Percentiles rank a stretch among this genome's conserved stretches.
Evolutionary conservation across 768 basidiomycete genomes (phyloP).

Genomic region (Phlebiopsis gigantea): DNA sequence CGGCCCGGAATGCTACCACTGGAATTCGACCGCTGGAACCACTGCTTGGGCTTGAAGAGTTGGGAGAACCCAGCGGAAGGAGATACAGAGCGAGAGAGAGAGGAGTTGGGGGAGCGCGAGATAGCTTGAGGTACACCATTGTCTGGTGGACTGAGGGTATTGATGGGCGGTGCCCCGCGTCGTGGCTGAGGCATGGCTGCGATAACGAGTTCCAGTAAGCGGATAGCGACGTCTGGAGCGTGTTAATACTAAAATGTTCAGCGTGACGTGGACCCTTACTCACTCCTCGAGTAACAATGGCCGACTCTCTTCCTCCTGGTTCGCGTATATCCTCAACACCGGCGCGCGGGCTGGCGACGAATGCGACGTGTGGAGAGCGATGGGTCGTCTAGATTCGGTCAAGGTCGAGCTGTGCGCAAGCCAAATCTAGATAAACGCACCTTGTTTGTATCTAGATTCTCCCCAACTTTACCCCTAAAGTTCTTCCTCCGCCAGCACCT

Average conservation of each 20-base stretch:
- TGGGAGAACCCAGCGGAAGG: slow-evolving; percentile 61
- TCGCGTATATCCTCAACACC: no score
- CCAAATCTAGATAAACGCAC: neutral
- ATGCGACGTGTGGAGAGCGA: neutral
- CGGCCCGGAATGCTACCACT: slow-evolving; percentile 38
- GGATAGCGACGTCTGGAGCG: neutral
- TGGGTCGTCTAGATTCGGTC: neutral
- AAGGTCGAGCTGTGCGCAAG: neutral
- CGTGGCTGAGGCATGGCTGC: slow-evolving; percentile 41
- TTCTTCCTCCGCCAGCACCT: neutral
- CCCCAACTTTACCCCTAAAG: neutral
- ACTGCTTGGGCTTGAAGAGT: slow-evolving; percentile 64
- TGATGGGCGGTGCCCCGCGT: slow-evolving; percentile 35
- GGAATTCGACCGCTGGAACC: slow-evolving; percentile 63
- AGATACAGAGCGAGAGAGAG: slow-evolving; percentile 53
- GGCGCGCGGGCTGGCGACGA: no score
- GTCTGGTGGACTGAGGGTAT: slow-evolving; percentile 23
- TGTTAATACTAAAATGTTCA: neutral
- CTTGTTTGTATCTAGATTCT: neutral
- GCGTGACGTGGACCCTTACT: neutral
- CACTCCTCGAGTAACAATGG: neutral
- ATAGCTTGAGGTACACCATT: slow-evolving; percentile 11
- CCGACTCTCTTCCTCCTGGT: neutral
- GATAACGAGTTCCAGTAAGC: neutral
- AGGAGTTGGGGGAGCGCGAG: slow-evolving; percentile 22